These are phyloP conservation scores for Suhomyces coccinellae DNA, from an alignment of 1,139 yeast species.

Conservation along the genomic window DNA sequence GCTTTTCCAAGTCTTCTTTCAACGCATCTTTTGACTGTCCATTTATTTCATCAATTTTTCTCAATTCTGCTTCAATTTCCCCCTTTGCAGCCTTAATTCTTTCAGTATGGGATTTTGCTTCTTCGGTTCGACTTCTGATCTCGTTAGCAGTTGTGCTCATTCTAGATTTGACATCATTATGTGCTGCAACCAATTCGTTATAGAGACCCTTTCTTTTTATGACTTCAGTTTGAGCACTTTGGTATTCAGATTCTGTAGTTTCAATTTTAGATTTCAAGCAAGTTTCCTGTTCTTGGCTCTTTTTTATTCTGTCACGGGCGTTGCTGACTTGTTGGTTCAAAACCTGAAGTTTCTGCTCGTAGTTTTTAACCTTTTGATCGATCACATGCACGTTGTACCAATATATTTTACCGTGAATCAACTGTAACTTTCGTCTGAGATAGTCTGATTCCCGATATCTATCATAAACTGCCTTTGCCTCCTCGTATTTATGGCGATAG, in stretches of 20 bases:
- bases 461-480: constrained; percentile 36
- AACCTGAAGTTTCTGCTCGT: constrained; percentile 14
- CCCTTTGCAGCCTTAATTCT: constrained; percentile 25
- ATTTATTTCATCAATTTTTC: constrained; percentile 37
- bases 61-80: constrained; percentile 30
- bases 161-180: constrained; percentile 4
- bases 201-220: constrained; percentile 9
- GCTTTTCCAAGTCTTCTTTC: constrained; percentile 16
- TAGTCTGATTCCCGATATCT: constrained; percentile 44
- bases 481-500: constrained; percentile 34
- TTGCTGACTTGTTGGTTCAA: constrained; percentile 20
- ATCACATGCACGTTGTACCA: constrained; percentile 57
- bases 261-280: constrained; percentile 3
- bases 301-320: constrained; percentile 23
- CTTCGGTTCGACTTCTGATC: constrained; percentile 26
- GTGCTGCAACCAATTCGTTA: constrained; percentile 3
- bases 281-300: constrained; percentile 13
- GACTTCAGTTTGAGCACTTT: constrained; percentile 11
- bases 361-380: constrained; percentile 30
- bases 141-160: constrained; percentile 11
- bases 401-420: constrained; percentile 59
- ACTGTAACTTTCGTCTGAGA: constrained; percentile 44
- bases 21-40: constrained; percentile 42
- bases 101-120: constrained; percentile 27
- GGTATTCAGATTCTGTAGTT: constrained; percentile 17